These are phyloP conservation scores for Metschnikowia reukaufii DNA, from an alignment of 805 yeast genomes.

Conservation along the genomic window DNA sequence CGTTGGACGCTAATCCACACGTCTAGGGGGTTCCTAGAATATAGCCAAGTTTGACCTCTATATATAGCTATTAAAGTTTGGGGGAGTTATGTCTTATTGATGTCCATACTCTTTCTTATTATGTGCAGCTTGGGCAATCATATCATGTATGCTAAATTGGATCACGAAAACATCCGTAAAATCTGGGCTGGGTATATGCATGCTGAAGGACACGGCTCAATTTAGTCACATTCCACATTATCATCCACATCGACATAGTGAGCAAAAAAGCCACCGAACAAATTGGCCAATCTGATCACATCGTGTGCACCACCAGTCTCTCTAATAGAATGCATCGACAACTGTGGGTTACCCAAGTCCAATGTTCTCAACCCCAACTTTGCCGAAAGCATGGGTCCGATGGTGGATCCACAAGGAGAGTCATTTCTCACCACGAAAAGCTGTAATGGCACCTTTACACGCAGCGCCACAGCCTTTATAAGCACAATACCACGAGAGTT, in stretches of 20 bases:
- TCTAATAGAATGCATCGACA: constrained; percentile 91
- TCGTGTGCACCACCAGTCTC: constrained; percentile 87
- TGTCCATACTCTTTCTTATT: too few relatives aligned
- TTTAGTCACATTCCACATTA: constrained; percentile 19
- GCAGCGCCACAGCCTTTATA: constrained; percentile 67
- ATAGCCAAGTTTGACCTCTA: too few relatives aligned
- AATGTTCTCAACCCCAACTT: constrained; percentile 83
- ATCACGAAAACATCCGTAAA: not conserved
- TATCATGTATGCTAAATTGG: too few relatives aligned
- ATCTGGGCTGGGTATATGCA: not conserved
- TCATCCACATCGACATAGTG: constrained; percentile 31
- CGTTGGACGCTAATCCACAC: too few relatives aligned
- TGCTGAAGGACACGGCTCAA: not conserved
- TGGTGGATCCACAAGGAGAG: constrained; percentile 94
- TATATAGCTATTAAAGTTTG: too few relatives aligned
- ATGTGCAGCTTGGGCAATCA: too few relatives aligned
- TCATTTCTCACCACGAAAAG: constrained; percentile 91
- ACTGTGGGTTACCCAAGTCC: constrained; percentile 88
- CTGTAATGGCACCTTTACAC: constrained; percentile 77
- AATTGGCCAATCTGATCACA: constrained; percentile 56
- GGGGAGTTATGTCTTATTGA: too few relatives aligned
- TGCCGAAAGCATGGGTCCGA: constrained; percentile 90
- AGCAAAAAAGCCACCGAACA: constrained; percentile 64
- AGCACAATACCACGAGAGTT: constrained; percentile 87
- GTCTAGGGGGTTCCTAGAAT: too few relatives aligned